Evolutionary conservation across 2,329 filamentous ascomycete genomes (phyloP), one percentile per base, ranked within the genome.

Genomic region (Lachnellula cervina): DNA sequence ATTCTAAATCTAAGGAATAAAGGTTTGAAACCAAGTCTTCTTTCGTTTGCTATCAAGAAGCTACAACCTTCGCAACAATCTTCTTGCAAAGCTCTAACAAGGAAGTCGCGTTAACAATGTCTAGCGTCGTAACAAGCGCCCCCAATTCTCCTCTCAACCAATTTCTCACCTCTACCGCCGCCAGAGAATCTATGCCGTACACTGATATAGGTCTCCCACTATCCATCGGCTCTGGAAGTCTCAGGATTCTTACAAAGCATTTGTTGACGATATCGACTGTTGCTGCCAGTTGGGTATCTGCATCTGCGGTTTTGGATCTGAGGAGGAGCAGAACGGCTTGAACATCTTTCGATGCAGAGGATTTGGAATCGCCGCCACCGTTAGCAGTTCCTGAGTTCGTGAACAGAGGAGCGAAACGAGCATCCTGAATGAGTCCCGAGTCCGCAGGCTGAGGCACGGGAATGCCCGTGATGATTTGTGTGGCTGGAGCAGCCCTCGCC

Each of bases 131-230:
- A 2, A 69, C 43, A 38, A 66, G 59, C 0, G 61, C 68, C 2
- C 70, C 70, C n/a, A 73, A 72, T 58, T 73, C 73, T 45, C 69
- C 66, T 13, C 71, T 62, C 0, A 79, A 66, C 76, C 77, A 80
- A 59, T 74, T 79, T 9, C 78, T 72, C 4, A 80, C 67, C 13
- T 75, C 76, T 17, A 80, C 76, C 2, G 77, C 78, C 5, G 78
- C 73, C 13, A 81, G 70, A 0, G 77, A 80, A 67, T 81, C 79
- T 3, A 80, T 73, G 7, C 60, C 59, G 21, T 61, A 62, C 14
- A 52, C 43, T 16, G 47, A 25, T n/a, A 61, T 19, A 2, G 66
- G 62, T 25, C 66, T 65, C 1, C 57, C 63, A n/a, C 63, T 59
- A 14, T 65, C 59, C 25, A 71, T 61, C 2, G 62, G 53, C 17